Percentiles rank a stretch among this genome's conserved stretches.
These are phyloP conservation scores for Strobilomyces dryophilus DNA, from an alignment of 768 basidiomycete genomes.

Conservation along the genomic window DNA sequence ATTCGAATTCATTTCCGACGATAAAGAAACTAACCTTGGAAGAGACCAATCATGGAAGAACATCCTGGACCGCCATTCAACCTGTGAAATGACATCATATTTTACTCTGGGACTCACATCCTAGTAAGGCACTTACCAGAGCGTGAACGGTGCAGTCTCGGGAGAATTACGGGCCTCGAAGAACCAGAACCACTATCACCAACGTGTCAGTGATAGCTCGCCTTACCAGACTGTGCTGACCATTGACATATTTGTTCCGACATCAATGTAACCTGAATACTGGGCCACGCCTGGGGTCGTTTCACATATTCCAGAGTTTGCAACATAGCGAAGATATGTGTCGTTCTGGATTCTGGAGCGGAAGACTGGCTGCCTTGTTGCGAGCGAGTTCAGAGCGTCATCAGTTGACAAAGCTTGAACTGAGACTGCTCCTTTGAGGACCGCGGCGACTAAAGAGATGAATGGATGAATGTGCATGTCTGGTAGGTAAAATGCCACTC, in stretches of 20 bases:
- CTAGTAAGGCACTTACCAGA: constrained; percentile 40
- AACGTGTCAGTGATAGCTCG: constrained; percentile 1
- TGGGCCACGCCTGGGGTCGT: constrained; percentile 58
- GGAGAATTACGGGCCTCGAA: constrained; percentile 60
- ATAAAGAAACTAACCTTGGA: constrained; percentile 43
- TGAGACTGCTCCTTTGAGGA: background rate
- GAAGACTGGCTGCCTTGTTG: background rate
- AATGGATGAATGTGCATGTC: constrained; percentile 12
- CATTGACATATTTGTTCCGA: constrained; percentile 57
- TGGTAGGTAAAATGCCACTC: background rate
- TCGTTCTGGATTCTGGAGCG: constrained; percentile 20
- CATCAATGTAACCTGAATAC: constrained; percentile 58
- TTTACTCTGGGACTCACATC: background rate
- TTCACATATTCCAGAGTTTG: constrained; percentile 61
- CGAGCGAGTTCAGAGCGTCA: background rate
- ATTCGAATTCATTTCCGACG: background rate
- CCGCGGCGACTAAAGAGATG: background rate
- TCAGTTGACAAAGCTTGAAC: background rate
- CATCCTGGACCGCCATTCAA: constrained; percentile 61
- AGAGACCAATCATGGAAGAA: constrained; percentile 61
- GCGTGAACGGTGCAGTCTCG: constrained; percentile 60
- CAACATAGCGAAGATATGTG: constrained; percentile 43
- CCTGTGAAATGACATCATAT: constrained; percentile 28
- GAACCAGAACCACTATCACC: constrained; percentile 68
- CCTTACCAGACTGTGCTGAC: constrained; percentile 27